These are phyloP conservation scores for Bipolaris sorokiniana DNA, from an alignment of 2,329 filamentous ascomycete species.

Conservation along the genomic window DNA sequence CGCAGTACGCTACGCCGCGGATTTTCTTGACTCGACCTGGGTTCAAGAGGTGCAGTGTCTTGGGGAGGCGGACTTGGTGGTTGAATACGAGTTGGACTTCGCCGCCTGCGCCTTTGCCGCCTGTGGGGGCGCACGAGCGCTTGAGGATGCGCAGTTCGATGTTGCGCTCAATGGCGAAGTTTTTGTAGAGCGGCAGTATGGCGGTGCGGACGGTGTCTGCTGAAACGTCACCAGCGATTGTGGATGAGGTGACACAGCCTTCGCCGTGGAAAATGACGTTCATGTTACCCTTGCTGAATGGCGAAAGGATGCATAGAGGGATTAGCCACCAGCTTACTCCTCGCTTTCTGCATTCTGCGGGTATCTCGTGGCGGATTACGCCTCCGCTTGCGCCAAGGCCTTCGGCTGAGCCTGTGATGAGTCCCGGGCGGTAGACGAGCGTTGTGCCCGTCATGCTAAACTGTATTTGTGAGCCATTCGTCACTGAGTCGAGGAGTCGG, in stretches of 20 bases:
- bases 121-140: conserved; percentile 71
- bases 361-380: conserved; percentile 80
- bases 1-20: conserved; percentile 90
- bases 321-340: conserved; percentile 92
- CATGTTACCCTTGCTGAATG: conserved; percentile 89
- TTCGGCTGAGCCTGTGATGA: conserved; percentile 84
- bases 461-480: conserved; percentile 92
- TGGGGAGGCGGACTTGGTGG: conserved; percentile 89
- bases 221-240: conserved; percentile 82
- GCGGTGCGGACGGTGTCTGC: conserved; percentile 94
- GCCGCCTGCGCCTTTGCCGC: conserved; percentile 81
- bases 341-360: conserved; percentile 74
- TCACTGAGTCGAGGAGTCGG: conserved; percentile 89
- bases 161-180: conserved; percentile 85
- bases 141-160: conserved; percentile 84
- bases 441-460: conserved; percentile 97
- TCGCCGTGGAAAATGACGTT: conserved; percentile 89
- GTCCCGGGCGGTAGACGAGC: conserved; percentile 86
- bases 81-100: conserved; percentile 93
- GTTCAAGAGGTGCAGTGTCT: conserved; percentile 87
- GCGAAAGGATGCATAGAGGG: conserved; percentile 85
- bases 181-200: conserved; percentile 84
- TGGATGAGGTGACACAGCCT: conserved; percentile 89
- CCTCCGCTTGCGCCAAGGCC: conserved; percentile 75
- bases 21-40: conserved; percentile 87